Base-by-base conservation (phyloP, 805 yeast genomes). In the Komagataella phaffii region DNA sequence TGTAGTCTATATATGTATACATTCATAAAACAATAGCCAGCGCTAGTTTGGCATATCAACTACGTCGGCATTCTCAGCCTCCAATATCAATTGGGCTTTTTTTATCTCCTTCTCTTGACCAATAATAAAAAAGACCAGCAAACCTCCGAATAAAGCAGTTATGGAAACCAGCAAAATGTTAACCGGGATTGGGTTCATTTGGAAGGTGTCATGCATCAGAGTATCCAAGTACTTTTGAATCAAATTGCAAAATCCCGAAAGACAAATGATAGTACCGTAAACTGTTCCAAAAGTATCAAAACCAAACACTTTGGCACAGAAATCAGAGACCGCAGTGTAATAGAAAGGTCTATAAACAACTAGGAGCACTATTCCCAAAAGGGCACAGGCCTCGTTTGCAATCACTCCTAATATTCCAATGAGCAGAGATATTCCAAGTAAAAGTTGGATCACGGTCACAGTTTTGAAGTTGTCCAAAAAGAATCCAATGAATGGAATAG, bases 401-500 rank as follows among this genome's bases (percentile, higher is more conserved):
- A 85, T 57, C 30, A 88, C 65, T 0, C 96, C 96, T 58, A 79
- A 71, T 0, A 84, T 56, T 8, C 96, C 96, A 55, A 89, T 83
- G 3, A 70, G 46, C 2, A 82, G 59, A 0, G 96, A 84, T 7
- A 79, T 67, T 0, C 56, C 57, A 3, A 81, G 64, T 45, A 91
- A 68, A 14, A 82, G 68, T 21, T 63, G 60, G 51, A 88, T 64
- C 1, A 81, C 79, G 1, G 75, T 68, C 30, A 85, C 61, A 0
- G 91, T 84, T 46, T 81, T 74, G 53, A 82, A 66, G 61, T 84
- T 82, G 62, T 91, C 98, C 48, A 91, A 69, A 8, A 89, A 67
- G 7, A 83, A 52, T 0, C 97, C 97, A 53, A 88, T 85, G 58
- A 89, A 79, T 7, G 97, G 97, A 53, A 91, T 87, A 0, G 96